Conservation (phyloP, 2,329 filamentous ascomycete species). For the Gaeumannomyces sp. region DNA sequence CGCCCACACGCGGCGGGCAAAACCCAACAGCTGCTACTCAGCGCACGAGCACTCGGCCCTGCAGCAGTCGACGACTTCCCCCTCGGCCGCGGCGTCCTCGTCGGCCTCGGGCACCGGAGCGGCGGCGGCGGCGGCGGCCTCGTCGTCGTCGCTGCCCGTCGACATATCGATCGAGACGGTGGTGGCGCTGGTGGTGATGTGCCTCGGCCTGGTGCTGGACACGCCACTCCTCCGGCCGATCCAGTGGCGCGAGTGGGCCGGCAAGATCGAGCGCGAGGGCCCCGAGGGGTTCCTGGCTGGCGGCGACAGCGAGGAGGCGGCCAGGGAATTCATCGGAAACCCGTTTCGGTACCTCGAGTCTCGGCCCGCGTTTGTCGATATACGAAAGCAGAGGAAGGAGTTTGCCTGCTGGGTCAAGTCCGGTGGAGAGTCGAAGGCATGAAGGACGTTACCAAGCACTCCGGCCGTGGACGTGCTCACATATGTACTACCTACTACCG, state of each 20-base stretch:
- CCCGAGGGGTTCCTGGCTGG: constrained; percentile 45
- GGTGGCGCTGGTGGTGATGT: constrained; percentile 71
- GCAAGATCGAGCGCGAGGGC: constrained; percentile 75
- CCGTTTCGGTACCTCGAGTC: constrained; percentile 76
- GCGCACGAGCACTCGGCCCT: constrained; percentile 85
- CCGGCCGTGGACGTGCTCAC: not conserved
- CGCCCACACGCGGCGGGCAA: not conserved
- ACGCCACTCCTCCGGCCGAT: constrained; percentile 79
- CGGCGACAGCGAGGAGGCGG: constrained; percentile 48
- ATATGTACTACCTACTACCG: not conserved
- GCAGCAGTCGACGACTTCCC: constrained; percentile 49
- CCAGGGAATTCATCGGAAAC: constrained; percentile 67
- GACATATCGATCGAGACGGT: constrained; percentile 89
- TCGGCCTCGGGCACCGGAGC: constrained; percentile 22
- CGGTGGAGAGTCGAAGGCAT: constrained; percentile 12
- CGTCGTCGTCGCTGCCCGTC: constrained; percentile 56
- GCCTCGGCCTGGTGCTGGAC: constrained; percentile 71
- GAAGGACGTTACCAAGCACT: constrained; percentile 11
- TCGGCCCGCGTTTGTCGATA: constrained; percentile 78
- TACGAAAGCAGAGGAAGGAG: constrained; percentile 71
- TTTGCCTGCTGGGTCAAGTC: constrained; percentile 68
- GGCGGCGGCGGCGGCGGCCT: constrained; percentile 33
- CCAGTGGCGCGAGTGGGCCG: constrained; percentile 74
- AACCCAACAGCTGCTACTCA: constrained; percentile 73
- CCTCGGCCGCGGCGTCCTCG: constrained; percentile 21